Base-by-base conservation (phyloP, 2,329 filamentous ascomycete genomes). In the Fusarium staphyleae region DNA sequence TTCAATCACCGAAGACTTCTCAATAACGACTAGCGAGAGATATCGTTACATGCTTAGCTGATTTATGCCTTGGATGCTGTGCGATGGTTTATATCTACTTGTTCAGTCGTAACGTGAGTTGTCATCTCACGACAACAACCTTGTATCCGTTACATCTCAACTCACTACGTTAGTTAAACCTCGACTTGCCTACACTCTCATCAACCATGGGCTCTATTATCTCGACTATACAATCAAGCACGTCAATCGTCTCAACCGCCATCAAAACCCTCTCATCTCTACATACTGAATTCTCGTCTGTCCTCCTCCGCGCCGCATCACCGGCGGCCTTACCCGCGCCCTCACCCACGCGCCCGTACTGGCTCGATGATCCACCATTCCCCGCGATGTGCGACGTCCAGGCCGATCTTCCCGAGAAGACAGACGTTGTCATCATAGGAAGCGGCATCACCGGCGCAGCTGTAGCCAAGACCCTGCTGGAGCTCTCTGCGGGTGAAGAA, bases 391-490 rank as follows among this genome's bases (percentile, higher is more conserved):
- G 73, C 41, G 57, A 74, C 40, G 62, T 68, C 3, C 68, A 69
- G 26, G 55, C 66, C 2, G 52, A 55, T 2, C 63, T 81, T 7
- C 76, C 78, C 0, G 36, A 61, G 2, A 63, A 70, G 6, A 76
- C 75, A 5, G 81, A 84, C 50, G 67, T 82, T 2, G 75, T 80
- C 14, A 75, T 84, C 33, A 77, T 84, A 56, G 81, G 82, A 16
- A 83, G 80, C 29, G 83, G 82, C 2, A 83, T 85, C 52, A 78
- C 81, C 2, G 80, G 75, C 9, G 75, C 73, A 4, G 62, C 69
- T 1, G 58, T 68, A 1, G 65, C 63, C 2, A 71, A 61, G 48
- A 63, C 67, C 0, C 50, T 71, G 3, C 60, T 71, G 0, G 69
- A 71, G 14, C 45, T 73, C 0, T 65, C 66, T 1, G 29, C 3